Base-by-base conservation (phyloP, 306 rosid species). In the Cicer chorassanicum region DNA sequence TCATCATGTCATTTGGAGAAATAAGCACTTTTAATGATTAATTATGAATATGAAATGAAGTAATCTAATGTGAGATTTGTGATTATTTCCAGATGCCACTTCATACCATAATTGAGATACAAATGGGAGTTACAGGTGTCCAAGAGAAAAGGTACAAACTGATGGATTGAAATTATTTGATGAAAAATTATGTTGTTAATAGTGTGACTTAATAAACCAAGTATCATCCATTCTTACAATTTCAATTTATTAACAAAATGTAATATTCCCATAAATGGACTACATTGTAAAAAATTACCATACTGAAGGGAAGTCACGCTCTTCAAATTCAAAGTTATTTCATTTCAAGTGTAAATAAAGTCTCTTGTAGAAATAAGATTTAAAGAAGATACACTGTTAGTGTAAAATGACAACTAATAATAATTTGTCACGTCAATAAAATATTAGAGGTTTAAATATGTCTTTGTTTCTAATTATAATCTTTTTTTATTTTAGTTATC, bases 41-140 rank as follows among this genome's bases (percentile, higher is more conserved):
- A 56, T 41, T 49, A 18, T 63, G 68, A 57, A 74, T 44, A 6
- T 62, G 44, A 2, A 39, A 59, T 59, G 68, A 63, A 61, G 42
- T 68, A 46, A 43, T 68, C 72, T 70, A 54, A 75, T 56, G 0
- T 70, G 72, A 42, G 60, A 62, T 51, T 75, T 82, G 54, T 57
- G 36, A 29, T 29, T 1, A 65, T 65, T 85, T 83, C 42, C 91
- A 95, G 99, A 82, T 95, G 77, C 99, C 99, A 6, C 97, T 95
- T 65, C 99, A 95, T 72, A 95, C 99, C 1, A 95, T 95, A 54
- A 90, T 95, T 74, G 99, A 95, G 90, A 95, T 95, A 74, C 98
- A 92, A 83, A 92, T 95, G 99, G 99, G 97, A 80, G 99, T 95
- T 68, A 84, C 95, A 3, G 99, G 99, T 8, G 99, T 95, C 50